A percentile compares a stretch with the other conserved stretches of the same genome.
These are phyloP conservation scores for Colletotrichum chlorophyti DNA, from an alignment of 2,329 filamentous ascomycete species.

Conservation along the genomic window DNA sequence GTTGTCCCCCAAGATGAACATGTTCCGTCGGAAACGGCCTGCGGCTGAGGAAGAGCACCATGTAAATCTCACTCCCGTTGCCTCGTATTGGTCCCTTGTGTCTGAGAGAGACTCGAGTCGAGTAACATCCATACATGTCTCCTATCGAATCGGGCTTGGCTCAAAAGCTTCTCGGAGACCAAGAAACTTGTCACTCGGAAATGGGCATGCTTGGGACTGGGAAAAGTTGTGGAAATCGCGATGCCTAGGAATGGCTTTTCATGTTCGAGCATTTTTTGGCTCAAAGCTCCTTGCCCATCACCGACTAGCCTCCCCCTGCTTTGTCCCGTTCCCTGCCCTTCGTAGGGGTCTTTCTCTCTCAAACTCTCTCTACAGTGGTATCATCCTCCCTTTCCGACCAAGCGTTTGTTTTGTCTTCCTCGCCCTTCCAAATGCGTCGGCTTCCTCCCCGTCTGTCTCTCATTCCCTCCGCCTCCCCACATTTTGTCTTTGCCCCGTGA, in stretches of 20 bases:
- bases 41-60: constrained; percentile 6
- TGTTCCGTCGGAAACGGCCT: not conserved
- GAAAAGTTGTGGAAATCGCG: not conserved
- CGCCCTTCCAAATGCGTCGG: not conserved
- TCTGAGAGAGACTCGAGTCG: too few species aligned
- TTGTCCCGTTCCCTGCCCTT: not conserved
- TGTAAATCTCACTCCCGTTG: not conserved
- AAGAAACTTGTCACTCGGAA: too few species aligned
- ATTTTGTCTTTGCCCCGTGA: constrained; percentile 12
- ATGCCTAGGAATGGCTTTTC: constrained; percentile 25
- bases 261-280: constrained; percentile 28
- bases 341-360: not conserved
- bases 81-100: too few species aligned
- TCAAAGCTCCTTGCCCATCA: constrained; percentile 5
- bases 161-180: too few species aligned
- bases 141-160: not conserved
- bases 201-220: too few species aligned
- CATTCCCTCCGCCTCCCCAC: not conserved
- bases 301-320: too few species aligned
- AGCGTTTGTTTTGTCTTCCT: not conserved
- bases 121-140: not conserved
- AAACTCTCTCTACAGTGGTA: constrained; percentile 18
- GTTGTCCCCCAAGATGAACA: not conserved
- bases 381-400: constrained; percentile 23
- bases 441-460: not conserved